phyloP scores from a whole-genome alignment of 2,329 filamentous ascomycete species.

The Didymella sp. region DNA sequence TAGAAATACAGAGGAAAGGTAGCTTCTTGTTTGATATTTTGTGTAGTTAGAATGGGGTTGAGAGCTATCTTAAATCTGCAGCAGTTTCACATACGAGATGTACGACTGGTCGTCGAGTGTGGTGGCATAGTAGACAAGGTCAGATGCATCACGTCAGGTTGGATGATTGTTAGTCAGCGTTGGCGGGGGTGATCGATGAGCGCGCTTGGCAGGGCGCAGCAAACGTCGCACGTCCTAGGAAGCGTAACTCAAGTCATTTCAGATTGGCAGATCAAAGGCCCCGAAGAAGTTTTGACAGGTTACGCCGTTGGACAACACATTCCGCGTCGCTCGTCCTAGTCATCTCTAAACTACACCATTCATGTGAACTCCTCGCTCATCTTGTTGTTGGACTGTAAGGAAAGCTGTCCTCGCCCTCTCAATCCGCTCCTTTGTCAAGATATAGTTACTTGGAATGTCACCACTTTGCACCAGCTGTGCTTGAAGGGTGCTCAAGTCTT shows the following conservation, averaged over 20 bases:
- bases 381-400: constrained; percentile 47
- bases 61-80: not conserved
- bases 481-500: constrained; percentile 38
- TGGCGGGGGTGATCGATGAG: constrained; percentile 2
- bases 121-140: not conserved
- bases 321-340: not conserved
- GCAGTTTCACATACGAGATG: not conserved
- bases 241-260: not conserved
- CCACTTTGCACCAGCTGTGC: constrained; percentile 44
- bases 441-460: constrained; percentile 48
- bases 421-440: constrained; percentile 49
- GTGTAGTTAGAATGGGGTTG: not conserved
- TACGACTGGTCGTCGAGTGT: constrained; percentile 1
- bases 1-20: not conserved
- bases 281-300: no score
- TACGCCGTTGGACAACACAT: not conserved
- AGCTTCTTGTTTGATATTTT: not conserved
- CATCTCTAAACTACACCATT: constrained; percentile 33
- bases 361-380: constrained; percentile 37
- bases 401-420: constrained; percentile 33
- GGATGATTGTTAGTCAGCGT: constrained; percentile 8
- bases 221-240: not conserved
- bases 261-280: not conserved
- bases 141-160: not conserved
- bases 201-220: constrained; percentile 7